Evolutionary conservation across 345 rosid genomes (phyloP), one percentile per base, ranked within the genome.

Genomic region (Populus davidiana): DNA sequence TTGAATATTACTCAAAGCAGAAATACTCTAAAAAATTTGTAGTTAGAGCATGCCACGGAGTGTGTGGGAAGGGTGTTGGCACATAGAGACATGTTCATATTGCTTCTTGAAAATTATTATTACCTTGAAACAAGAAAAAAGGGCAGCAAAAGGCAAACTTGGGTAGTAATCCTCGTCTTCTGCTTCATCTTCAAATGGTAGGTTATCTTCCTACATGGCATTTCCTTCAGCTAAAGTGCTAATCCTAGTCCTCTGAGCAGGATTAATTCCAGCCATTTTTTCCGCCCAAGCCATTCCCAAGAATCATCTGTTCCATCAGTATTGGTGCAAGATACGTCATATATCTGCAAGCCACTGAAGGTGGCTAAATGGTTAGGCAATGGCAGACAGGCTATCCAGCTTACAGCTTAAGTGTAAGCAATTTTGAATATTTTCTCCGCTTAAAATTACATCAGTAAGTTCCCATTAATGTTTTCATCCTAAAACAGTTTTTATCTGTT

Each of bases 131-230:
- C 88, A 89, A 43, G 99, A 92, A 84, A 92, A 92, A 36, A 96
- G 90, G 74, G 96, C 94, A 71, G 98, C 92, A 83, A 96, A 96
- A 74, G 98, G 98, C 89, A 96, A 85, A 86, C 98, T 93, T 65
- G 97, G 93, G 75, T 87, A 91, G 69, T 90, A 93, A 84, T 93
- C 96, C 81, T 90, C 93, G 71, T 96, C 98, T 82, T 88, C 94
- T 10, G 87, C 84, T 72, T 96, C 99, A 83, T 96, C 97, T 82
- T 92, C 99, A 69, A 86, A 81, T 59, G 89, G 89, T 2, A 77
- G 83, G 76, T 36, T 44, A 38, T 82, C 83, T 38, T 86, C 90
- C 68, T 79, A 73, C 71, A 50, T 54, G 63, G 69, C 63, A 25
- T 76, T 82, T 77, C 89, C 89, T 62, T 90, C 94, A 75, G 92